phyloP scores from a whole-genome alignment of 2,329 filamentous ascomycete genomes.

The Meredithiella fracta region DNA sequence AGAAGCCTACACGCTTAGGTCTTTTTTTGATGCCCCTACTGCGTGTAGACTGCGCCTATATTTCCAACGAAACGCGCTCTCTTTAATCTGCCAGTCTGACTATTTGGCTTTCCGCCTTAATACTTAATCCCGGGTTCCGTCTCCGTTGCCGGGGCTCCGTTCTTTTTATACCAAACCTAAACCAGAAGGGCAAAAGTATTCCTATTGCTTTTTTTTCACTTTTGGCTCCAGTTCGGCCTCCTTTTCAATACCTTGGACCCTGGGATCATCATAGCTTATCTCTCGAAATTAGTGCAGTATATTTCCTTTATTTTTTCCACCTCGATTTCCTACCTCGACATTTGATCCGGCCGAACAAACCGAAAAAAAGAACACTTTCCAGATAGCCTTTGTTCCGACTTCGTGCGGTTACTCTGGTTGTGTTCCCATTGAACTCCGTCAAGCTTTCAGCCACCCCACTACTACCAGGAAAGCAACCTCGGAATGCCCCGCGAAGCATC shows the following conservation, averaged over 20 bases:
- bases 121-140: neutral
- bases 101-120: neutral
- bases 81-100: neutral
- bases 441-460: neutral
- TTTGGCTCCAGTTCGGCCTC: neutral
- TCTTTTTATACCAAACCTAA: neutral
- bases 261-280: neutral
- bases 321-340: neutral
- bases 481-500: slow-evolving; percentile 12
- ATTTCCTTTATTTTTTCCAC: neutral
- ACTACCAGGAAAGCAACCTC: neutral
- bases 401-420: neutral
- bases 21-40: too few relatives aligned
- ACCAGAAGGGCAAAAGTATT: neutral
- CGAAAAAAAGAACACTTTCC: neutral
- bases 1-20: neutral
- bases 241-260: neutral
- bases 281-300: neutral
- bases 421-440: neutral
- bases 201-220: neutral
- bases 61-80: neutral
- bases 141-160: neutral
- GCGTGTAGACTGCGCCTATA: neutral
- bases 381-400: neutral
- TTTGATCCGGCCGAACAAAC: neutral